Evolutionary conservation across 306 rosid genomes (phyloP), one percentile per base, ranked within the genome.

Genomic region (Phaseolus lunatus): DNA sequence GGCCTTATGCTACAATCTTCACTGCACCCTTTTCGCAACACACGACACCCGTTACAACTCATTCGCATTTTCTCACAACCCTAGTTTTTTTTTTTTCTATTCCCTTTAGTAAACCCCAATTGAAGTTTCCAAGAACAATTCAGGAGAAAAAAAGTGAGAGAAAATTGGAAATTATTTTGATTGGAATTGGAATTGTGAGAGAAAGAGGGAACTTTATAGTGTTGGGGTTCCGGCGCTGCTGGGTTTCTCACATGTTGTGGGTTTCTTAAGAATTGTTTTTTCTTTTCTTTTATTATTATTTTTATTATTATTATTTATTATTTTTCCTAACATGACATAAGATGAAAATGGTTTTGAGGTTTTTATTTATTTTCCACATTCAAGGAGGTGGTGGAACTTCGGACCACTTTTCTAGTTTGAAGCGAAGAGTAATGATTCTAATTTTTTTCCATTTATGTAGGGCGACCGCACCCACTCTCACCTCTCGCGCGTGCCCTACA

Each of bases 1-100:
- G 99, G 99, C 14, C 98, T 80, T 50, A 95, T 95, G 57, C 88
- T 88, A n/a, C 99, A 95, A 74, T 89, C 89, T 54, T 95, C 97
- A 9, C 96, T 89, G 26, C 99, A 95, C 2, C 99, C 99, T 68
- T 95, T 95, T 49, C 99, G 83, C 2, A 95, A 79, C 2, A 95
- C 92, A 10, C 99, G 82, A 52, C 99, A 95, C 0, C 99, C 99
- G 72, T 95, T 95, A 56, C 99, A 95, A 50, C 98, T 92, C 96
- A 91, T 91, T 76, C 99, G 88, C 99, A 95, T 95, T 89, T 76
- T 72, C n/a, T 5, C 9, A 10, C 57, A 54, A 45, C 41, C 20
- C 13, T 39, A 39, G 12, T 2, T 9, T 39, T 8, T 33, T 33
- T 33, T 37, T 7, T 37, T 39, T 39, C 44, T 8, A 39, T 39